Evolutionary conservation across 2,329 filamentous ascomycete species (phyloP).

Genomic region (Niveomyces coronatus): DNA sequence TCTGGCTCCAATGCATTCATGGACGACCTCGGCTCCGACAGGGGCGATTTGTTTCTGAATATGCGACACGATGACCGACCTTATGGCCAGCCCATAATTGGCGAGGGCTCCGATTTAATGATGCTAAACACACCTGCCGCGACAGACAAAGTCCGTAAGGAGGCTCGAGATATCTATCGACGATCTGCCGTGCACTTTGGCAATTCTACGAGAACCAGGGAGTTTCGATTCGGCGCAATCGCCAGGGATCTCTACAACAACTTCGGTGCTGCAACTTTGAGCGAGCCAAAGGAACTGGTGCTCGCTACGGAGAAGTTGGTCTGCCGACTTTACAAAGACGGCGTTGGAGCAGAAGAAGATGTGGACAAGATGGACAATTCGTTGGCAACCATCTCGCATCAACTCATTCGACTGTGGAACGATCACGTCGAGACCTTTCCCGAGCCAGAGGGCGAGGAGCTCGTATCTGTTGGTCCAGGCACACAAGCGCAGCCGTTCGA

Average conservation of each 20-base stretch:
- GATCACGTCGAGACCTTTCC: conserved; percentile 39
- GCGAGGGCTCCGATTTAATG: conserved; percentile 41
- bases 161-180: conserved; percentile 46
- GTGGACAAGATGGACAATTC: conserved; percentile 45
- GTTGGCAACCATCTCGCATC: conserved; percentile 41
- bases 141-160: conserved; percentile 39
- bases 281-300: conserved; percentile 62
- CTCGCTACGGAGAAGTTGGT: conserved; percentile 66
- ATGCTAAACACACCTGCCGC: conserved; percentile 46
- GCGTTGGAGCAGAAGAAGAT: conserved; percentile 45
- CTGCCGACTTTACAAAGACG: conserved; percentile 52
- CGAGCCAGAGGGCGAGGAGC: conserved; percentile 40
- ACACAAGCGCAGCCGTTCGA: conserved; percentile 51
- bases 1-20: conserved; percentile 29
- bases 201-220: conserved; percentile 34
- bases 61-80: conserved; percentile 32
- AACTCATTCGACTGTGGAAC: conserved; percentile 46
- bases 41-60: conserved; percentile 40
- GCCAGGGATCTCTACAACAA: conserved; percentile 57
- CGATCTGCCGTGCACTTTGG: conserved; percentile 38
- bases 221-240: conserved; percentile 57
- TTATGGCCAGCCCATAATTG: conserved; percentile 29
- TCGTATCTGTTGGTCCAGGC: conserved; percentile 55
- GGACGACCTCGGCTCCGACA: conserved; percentile 28
- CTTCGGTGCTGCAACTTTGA: conserved; percentile 47